These are phyloP conservation scores for Sugiyamaella xylanicola DNA, from an alignment of 1,139 yeast genomes.

Conservation along the genomic window DNA sequence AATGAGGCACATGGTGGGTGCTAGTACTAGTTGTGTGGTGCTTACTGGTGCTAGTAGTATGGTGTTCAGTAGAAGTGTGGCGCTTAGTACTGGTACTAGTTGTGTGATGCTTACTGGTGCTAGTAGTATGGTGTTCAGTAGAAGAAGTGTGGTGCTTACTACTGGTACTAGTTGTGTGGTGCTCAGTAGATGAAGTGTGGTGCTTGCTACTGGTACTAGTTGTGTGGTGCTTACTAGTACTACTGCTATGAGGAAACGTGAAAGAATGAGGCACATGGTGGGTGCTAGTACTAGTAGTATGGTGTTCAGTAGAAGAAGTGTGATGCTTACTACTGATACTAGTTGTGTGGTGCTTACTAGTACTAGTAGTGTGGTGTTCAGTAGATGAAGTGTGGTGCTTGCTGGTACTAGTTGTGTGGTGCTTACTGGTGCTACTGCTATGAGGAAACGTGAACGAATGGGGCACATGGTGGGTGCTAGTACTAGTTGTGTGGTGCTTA, in stretches of 20 bases:
- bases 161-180: not conserved
- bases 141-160: not conserved
- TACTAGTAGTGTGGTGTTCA: not conserved
- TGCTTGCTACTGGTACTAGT: not conserved
- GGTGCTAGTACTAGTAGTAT: not conserved
- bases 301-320: not conserved
- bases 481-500: not conserved
- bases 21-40: constrained; percentile 1
- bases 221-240: not conserved
- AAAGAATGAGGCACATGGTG: too few species aligned
- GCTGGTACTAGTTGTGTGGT: not conserved
- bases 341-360: not conserved
- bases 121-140: not conserved
- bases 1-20: not conserved
- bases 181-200: not conserved
- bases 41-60: not conserved
- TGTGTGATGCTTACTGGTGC: not conserved
- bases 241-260: not conserved
- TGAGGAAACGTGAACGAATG: too few species aligned
- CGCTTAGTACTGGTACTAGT: not conserved
- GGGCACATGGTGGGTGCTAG: not conserved
- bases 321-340: not conserved
- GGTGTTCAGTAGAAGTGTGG: not conserved
- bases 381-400: too few species aligned
- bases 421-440: not conserved